Evolutionary conservation across 2,329 filamentous ascomycete genomes (phyloP), one percentile per base, ranked within the genome.

Genomic region (Teratosphaeriaceae sp.): DNA sequence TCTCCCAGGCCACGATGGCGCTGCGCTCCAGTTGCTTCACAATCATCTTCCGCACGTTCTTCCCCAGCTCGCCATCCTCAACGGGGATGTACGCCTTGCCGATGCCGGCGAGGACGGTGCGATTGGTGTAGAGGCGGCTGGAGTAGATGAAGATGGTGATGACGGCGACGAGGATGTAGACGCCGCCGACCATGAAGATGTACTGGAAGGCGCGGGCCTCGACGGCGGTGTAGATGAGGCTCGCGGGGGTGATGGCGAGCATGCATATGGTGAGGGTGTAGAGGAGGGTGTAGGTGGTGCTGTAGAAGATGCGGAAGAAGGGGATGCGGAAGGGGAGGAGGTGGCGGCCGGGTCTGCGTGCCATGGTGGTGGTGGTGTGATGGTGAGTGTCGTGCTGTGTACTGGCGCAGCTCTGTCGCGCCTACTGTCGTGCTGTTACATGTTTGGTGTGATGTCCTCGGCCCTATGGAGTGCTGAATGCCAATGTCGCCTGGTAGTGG

Each of bases 71-170:
- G 51, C 84, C 85, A 61, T 87, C 85, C 54, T 92, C 87, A 49
- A 95, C 74, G 0, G 89, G 89, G 13, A 95, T 78, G 76, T 86
- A 94, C 42, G 79, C 71, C 63, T 90, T 92, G 1, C 92, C 92
- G 46, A 98, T 95, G 3, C 79, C 82, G 15, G 82, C 78, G 7
- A 97, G 74, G 7, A 85, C 80, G 35, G 76, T 84, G 49, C 86
- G 80, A 57, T 87, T 94, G 41, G 90, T 86, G 66, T 90, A 96
- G 16, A 96, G 76, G n/a, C 92, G 76, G 41, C 81, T 79, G 43
- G 82, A 76, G 63, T 94, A 96, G 56, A 96, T 78, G 55, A 94
- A 79, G 34, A 79, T 65, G 33, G 87, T 77, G 41, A 88, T 67
- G 35, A 85, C 48, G 35, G 84, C 71, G 12, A 87, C 88, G 37